phyloP scores from a whole-genome alignment of 2,329 filamentous ascomycete species.

The Cladophialophora psammophila region DNA sequence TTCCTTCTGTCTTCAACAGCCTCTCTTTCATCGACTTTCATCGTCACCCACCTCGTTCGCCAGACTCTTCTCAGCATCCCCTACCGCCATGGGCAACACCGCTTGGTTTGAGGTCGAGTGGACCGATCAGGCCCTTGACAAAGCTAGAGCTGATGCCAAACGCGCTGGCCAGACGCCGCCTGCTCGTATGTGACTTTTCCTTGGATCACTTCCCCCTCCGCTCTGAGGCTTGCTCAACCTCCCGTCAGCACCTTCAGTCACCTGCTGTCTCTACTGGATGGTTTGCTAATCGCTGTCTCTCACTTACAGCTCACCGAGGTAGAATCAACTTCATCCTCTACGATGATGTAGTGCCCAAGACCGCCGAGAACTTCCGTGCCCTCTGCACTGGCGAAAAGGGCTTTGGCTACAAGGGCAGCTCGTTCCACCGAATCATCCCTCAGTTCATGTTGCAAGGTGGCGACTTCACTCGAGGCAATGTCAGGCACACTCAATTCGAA shows the following conservation, averaged over 20 bases:
- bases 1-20: constrained; percentile 30
- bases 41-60: constrained; percentile 25
- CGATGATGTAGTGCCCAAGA: constrained; percentile 87
- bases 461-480: constrained; percentile 70
- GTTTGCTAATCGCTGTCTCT: constrained; percentile 30
- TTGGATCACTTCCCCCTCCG: constrained; percentile 26
- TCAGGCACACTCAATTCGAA: constrained; percentile 80
- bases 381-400: constrained; percentile 72
- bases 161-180: constrained; percentile 29
- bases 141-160: constrained; percentile 64
- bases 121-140: constrained; percentile 62
- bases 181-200: constrained; percentile 28
- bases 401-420: constrained; percentile 70
- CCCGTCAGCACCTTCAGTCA: constrained; percentile 8
- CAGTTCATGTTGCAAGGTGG: constrained; percentile 75
- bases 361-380: constrained; percentile 72
- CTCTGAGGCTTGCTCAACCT: neutral
- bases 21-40: constrained; percentile 10
- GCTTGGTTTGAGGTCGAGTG: constrained; percentile 78
- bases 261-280: constrained; percentile 20
- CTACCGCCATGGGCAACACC: constrained; percentile 77
- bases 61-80: constrained; percentile 49
- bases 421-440: constrained; percentile 75
- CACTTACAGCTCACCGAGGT: constrained; percentile 68
- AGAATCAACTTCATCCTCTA: constrained; percentile 90